Percentiles rank a stretch among this genome's conserved stretches.
These are phyloP conservation scores for Nemania diffusa DNA, from an alignment of 2,329 filamentous ascomycete genomes.

Conservation along the genomic window DNA sequence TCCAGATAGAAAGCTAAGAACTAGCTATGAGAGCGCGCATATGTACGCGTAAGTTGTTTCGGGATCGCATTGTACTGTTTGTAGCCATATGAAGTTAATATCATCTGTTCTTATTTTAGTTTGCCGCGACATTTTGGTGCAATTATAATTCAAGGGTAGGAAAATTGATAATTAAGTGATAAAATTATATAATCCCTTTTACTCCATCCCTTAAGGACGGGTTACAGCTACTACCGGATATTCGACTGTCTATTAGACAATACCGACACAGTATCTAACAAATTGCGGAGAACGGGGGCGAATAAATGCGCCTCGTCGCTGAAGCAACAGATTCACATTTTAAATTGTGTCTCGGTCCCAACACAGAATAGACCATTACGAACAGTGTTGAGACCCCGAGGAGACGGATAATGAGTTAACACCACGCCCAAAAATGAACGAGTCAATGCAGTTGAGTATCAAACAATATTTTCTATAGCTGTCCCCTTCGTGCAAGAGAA, in stretches of 20 bases:
- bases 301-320: not conserved
- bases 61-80: slow-evolving; percentile 1
- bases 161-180: not conserved
- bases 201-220: not conserved
- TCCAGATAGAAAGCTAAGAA: not conserved
- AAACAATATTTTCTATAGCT: too few relatives aligned
- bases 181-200: not conserved
- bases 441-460: too few relatives aligned
- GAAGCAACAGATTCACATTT: too few relatives aligned
- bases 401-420: not conserved
- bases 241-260: not conserved
- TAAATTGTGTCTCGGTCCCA: not conserved
- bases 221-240: not conserved
- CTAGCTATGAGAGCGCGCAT: not conserved
- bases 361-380: not conserved
- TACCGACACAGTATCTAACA: not conserved
- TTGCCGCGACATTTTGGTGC: not conserved
- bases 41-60: slow-evolving; percentile 14
- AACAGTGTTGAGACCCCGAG: not conserved
- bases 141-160: not conserved
- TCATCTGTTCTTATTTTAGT: not conserved
- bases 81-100: not conserved
- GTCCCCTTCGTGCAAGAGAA: not conserved
- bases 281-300: not conserved
- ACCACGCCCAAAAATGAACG: too few relatives aligned